These are phyloP conservation scores for Botrytis tulipae DNA, from an alignment of 2,329 filamentous ascomycete genomes.

Conservation along the genomic window DNA sequence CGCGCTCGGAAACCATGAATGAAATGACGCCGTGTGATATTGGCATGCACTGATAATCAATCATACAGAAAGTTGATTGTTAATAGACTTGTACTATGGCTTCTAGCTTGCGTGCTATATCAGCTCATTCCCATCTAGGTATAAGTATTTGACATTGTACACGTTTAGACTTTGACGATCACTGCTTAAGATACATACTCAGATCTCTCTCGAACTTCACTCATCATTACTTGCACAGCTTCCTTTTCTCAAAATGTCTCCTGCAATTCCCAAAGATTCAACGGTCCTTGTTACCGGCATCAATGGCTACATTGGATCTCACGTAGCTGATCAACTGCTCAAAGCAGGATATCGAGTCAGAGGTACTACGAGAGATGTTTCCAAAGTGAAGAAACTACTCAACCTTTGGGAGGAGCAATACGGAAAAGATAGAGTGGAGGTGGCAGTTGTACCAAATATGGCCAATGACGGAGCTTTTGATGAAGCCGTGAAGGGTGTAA, in stretches of 20 bases:
- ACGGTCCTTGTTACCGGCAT: conserved; percentile 44
- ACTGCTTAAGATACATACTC: neutral
- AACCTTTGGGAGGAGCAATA: conserved; percentile 39
- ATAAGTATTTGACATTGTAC: neutral
- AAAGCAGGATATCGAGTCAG: conserved; percentile 45
- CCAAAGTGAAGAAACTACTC: conserved; percentile 40
- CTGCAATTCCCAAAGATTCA: conserved; percentile 36
- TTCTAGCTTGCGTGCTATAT: neutral
- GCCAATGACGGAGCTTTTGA: conserved; percentile 30
- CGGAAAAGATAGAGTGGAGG: conserved; percentile 39
- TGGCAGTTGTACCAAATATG: conserved; percentile 41
- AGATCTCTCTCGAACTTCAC: neutral
- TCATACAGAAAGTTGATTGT: neutral
- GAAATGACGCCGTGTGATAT: too few species aligned
- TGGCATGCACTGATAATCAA: neutral
- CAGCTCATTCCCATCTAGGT: neutral
- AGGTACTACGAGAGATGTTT: conserved; percentile 43
- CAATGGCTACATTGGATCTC: conserved; percentile 45
- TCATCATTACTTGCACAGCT: neutral
- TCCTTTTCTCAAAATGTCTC: neutral
- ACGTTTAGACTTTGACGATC: neutral
- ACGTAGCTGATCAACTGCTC: conserved; percentile 44
- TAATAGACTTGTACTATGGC: neutral
- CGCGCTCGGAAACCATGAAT: neutral
- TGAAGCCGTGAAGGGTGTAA: conserved; percentile 35